phyloP scores from a whole-genome alignment of 2,329 filamentous ascomycete species.

The Aspergillus sclerotialis region DNA sequence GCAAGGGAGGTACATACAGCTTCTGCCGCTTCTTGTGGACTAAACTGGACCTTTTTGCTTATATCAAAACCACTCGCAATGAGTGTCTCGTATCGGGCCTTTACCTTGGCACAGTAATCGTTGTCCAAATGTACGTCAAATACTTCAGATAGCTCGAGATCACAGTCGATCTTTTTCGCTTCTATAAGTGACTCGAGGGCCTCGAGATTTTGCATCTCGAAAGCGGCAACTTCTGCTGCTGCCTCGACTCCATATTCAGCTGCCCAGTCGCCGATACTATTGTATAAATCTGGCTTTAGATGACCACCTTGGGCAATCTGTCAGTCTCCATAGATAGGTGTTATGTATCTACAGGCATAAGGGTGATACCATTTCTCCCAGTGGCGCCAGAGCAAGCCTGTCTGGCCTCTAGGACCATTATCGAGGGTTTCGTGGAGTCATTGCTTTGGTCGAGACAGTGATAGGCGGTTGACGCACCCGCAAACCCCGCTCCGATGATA shows the following conservation, averaged over 20 bases:
- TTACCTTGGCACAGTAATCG: constrained; percentile 22
- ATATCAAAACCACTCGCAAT: constrained; percentile 16
- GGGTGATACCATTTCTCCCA: constrained; percentile 30
- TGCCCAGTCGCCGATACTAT: constrained; percentile 25
- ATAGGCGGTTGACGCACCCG: constrained; percentile 36
- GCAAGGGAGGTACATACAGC: constrained; percentile 6
- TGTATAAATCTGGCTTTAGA: constrained; percentile 37
- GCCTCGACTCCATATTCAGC: constrained; percentile 27
- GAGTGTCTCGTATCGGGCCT: constrained; percentile 22
- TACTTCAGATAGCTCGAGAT: constrained; percentile 32
- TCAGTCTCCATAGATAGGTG: background rate
- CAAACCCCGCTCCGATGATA: constrained; percentile 41
- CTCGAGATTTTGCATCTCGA: constrained; percentile 35
- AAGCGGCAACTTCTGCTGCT: constrained; percentile 31
- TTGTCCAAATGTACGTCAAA: constrained; percentile 33
- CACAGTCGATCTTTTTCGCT: constrained; percentile 37
- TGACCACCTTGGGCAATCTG: constrained; percentile 28
- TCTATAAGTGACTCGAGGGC: constrained; percentile 34
- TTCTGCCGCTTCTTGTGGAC: constrained; percentile 18
- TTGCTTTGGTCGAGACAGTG: constrained; percentile 27
- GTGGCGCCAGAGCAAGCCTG: constrained; percentile 38
- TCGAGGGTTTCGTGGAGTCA: constrained; percentile 12
- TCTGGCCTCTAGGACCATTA: constrained; percentile 36
- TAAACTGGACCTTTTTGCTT: constrained; percentile 20
- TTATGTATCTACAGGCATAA: background rate